Percentiles rank a stretch among this genome's conserved stretches.
Conservation (phyloP, 2,329 filamentous ascomycete genomes). For the Trichoderma simmonsii region DNA sequence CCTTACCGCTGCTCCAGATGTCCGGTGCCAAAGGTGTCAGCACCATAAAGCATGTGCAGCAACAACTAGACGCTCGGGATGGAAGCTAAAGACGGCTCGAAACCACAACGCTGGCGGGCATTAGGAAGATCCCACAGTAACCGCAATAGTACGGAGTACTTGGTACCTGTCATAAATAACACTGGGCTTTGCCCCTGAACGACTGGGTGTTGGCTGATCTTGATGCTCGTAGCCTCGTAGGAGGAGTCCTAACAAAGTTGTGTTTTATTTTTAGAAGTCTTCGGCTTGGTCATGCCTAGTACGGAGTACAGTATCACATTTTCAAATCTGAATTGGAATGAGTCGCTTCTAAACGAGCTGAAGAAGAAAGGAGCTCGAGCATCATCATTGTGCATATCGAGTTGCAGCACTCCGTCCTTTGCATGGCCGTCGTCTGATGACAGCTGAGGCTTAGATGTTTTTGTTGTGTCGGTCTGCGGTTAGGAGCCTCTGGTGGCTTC, state of each 20-base stretch:
- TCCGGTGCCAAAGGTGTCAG: neutral
- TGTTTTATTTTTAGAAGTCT: neutral
- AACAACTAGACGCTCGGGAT: neutral
- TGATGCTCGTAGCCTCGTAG: neutral
- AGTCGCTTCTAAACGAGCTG: neutral
- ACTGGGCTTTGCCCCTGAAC: neutral
- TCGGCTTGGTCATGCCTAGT: neutral
- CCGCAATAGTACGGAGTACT: neutral
- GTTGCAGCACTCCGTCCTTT: neutral
- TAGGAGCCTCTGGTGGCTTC: neutral
- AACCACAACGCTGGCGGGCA: neutral
- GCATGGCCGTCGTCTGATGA: neutral
- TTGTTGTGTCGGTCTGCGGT: slow-evolving; percentile 3
- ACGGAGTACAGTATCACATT: neutral
- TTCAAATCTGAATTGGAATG: neutral
- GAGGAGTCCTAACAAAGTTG: neutral
- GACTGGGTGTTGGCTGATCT: neutral
- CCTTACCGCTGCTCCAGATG: neutral
- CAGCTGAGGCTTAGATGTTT: slow-evolving; percentile 3
- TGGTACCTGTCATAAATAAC: neutral
- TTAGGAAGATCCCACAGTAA: neutral
- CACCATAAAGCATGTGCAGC: neutral
- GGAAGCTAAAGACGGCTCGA: neutral
- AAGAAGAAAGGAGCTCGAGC: neutral
- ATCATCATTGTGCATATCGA: slow-evolving; percentile 8